Evolutionary conservation across 805 yeast genomes (phyloP).

Genomic region (Sugiyamaella boreocaroliniensis): DNA sequence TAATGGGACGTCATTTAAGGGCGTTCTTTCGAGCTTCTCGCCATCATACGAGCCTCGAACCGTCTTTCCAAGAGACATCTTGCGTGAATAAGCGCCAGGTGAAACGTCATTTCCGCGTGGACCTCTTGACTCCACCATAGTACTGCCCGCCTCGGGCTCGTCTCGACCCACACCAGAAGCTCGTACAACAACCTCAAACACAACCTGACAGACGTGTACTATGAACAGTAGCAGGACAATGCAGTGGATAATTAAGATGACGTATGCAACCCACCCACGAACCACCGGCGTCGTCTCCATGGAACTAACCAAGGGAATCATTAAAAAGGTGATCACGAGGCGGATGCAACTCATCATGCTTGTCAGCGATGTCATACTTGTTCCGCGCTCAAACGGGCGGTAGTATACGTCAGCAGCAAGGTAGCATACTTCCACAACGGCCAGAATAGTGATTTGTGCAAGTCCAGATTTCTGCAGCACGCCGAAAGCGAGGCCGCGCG

Average conservation of each 20-base stretch:
- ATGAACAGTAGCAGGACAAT: slow-evolving; percentile 25
- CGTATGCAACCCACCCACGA: slow-evolving; percentile 30
- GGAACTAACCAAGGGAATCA: slow-evolving; percentile 25
- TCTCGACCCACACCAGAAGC: slow-evolving; percentile 14
- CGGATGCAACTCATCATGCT: slow-evolving; percentile 18
- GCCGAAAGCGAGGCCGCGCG: slow-evolving; percentile 30
- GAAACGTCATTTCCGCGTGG: background rate
- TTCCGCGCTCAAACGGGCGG: slow-evolving; percentile 24
- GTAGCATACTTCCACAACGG: slow-evolving; percentile 23
- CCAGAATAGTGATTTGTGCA: slow-evolving; percentile 30
- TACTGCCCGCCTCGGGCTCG: background rate
- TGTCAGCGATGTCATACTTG: slow-evolving; percentile 24
- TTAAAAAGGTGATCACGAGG: slow-evolving; percentile 18
- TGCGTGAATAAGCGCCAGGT: background rate
- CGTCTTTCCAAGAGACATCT: background rate
- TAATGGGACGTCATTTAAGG: background rate
- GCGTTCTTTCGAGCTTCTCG: background rate
- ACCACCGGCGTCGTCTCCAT: slow-evolving; percentile 17
- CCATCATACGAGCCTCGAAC: background rate
- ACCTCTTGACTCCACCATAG: background rate
- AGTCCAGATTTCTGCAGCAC: slow-evolving; percentile 29
- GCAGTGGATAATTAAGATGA: slow-evolving; percentile 27
- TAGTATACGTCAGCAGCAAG: slow-evolving; percentile 17
- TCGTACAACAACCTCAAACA: slow-evolving; percentile 24
- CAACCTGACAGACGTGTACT: slow-evolving; percentile 23